Conservation (phyloP, 306 rosid genomes). For the Heteromeles arbutifolia region DNA sequence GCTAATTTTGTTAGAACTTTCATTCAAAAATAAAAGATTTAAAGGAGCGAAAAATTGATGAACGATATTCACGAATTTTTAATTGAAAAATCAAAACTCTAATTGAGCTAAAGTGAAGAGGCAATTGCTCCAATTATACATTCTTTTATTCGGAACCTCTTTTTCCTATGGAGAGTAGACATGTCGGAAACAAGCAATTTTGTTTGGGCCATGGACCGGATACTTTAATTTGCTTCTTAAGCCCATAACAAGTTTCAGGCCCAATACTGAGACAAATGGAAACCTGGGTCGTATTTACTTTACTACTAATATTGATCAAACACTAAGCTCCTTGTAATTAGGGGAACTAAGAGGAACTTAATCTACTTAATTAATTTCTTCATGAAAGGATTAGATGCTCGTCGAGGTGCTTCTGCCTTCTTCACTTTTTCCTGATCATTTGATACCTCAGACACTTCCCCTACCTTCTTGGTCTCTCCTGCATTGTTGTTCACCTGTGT, state of each 20-base stretch:
- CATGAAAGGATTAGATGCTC: constrained; percentile 75
- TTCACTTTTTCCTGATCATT: constrained; percentile 28
- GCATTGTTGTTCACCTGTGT: constrained; percentile 10
- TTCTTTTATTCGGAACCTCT: not conserved
- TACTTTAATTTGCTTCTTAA: not conserved
- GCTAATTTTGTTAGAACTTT: no score
- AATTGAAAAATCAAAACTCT: no score
- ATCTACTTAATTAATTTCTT: constrained; percentile 65
- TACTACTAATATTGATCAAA: not conserved
- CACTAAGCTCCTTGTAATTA: not conserved
- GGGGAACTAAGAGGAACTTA: not conserved
- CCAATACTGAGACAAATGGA: not conserved
- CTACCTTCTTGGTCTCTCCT: constrained; percentile 37
- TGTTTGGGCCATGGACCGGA: not conserved
- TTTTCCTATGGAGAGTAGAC: not conserved
- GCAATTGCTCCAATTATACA: no score
- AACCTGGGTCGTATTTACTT: no score
- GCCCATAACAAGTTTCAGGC: not conserved
- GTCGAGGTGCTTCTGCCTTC: constrained; percentile 33
- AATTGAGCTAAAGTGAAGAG: no score
- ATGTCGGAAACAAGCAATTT: not conserved
- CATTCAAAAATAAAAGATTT: no score
- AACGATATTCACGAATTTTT: no score
- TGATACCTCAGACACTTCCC: constrained; percentile 14
- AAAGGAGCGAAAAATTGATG: no score